phyloP scores from a whole-genome alignment of 129 eudicot genomes.

The Mikania micrantha region DNA sequence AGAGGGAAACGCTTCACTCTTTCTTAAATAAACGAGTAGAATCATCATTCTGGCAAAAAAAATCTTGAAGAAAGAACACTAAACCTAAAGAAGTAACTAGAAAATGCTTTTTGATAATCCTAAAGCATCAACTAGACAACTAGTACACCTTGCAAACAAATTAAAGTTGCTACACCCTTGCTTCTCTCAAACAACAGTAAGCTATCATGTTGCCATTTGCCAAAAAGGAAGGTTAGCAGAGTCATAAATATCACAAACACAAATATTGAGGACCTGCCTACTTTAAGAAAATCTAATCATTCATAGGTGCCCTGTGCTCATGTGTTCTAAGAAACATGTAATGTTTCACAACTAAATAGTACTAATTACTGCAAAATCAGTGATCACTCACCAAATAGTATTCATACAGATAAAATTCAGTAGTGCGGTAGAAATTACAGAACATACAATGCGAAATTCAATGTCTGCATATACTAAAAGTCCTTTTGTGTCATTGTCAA shows the following conservation, averaged over 20 bases:
- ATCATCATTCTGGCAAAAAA: neutral
- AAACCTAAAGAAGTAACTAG: neutral
- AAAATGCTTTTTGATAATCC: neutral
- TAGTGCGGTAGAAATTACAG: neutral
- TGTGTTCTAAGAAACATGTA: neutral
- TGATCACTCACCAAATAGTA: neutral
- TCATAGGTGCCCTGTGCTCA: neutral
- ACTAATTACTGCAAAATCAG: neutral
- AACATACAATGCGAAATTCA: neutral
- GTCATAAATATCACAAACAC: no score
- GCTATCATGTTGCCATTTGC: neutral
- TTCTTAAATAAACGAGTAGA: no score
- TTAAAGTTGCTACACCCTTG: neutral
- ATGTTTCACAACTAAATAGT: neutral
- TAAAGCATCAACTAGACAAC: conserved; percentile 12
- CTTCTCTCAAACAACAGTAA: conserved; percentile 5
- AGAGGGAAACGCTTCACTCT: no score
- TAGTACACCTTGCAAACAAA: neutral
- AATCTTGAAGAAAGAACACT: neutral
- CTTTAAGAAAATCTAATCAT: neutral
- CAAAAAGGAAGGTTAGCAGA: neutral
- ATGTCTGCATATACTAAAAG: neutral
- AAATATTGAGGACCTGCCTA: neutral
- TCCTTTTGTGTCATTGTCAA: no score
- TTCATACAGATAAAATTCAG: neutral